Percentiles rank a stretch among this genome's conserved stretches.
Evolutionary conservation across 2,329 filamentous ascomycete species (phyloP).

Genomic region (Apiospora arundinis): DNA sequence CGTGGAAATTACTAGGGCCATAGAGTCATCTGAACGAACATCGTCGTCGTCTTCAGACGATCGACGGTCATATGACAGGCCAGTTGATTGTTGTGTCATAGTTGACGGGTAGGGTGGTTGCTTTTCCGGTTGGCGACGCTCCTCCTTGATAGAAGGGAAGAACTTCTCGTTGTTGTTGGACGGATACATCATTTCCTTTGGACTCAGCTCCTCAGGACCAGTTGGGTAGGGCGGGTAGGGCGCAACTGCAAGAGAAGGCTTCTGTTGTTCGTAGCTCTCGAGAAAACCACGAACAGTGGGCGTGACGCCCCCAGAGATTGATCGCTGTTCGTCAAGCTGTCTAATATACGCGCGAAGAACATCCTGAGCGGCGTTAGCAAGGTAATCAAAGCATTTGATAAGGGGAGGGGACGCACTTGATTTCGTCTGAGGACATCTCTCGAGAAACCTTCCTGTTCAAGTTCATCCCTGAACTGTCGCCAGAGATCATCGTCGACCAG

Average conservation of each 20-base stretch:
- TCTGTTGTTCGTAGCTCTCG: constrained; percentile 42
- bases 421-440: constrained; percentile 60
- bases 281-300: constrained; percentile 61
- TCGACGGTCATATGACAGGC: constrained; percentile 43
- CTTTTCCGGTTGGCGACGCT: constrained; percentile 44
- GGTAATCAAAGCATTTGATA: constrained; percentile 6
- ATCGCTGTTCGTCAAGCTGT: constrained; percentile 59
- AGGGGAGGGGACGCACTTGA: constrained; percentile 53
- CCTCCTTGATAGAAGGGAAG: constrained; percentile 46
- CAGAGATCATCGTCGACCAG: constrained; percentile 59
- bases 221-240: constrained; percentile 37
- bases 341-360: constrained; percentile 66
- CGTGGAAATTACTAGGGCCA: constrained; percentile 58
- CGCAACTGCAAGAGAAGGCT: constrained; percentile 38
- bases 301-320: constrained; percentile 49
- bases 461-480: constrained; percentile 63
- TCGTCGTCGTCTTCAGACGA: constrained; percentile 46
- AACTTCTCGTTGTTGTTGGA: constrained; percentile 49
- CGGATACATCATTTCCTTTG: constrained; percentile 45
- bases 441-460: constrained; percentile 65
- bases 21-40: constrained; percentile 41
- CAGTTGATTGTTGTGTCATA: constrained; percentile 31
- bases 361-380: constrained; percentile 50
- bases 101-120: constrained; percentile 30
- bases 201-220: constrained; percentile 32